Percentiles rank a stretch among this genome's conserved stretches.
phyloP scores from a whole-genome alignment of 805 yeast species.

The Saccharomyces jurei region DNA sequence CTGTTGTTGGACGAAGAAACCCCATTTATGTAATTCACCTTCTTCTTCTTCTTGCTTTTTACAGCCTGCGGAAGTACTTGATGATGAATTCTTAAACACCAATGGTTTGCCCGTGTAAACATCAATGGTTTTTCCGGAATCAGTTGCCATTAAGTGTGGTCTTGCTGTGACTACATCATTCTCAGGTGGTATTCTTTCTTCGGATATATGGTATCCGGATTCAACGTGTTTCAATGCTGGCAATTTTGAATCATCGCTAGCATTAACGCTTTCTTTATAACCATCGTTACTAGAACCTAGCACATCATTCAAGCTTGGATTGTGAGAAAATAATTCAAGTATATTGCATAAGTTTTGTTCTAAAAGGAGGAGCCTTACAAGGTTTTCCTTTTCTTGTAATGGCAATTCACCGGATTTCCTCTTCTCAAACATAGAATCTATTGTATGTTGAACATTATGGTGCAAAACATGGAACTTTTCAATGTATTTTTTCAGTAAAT shows the following conservation, averaged over 20 bases:
- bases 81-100: slow-evolving; percentile 54
- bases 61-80: slow-evolving; percentile 57
- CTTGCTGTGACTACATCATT: slow-evolving; percentile 10
- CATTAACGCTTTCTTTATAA: background rate
- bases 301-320: slow-evolving; percentile 19
- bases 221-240: slow-evolving; percentile 10
- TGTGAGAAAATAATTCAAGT: slow-evolving; percentile 29
- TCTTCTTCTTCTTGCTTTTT: slow-evolving; percentile 76
- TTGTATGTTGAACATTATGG: slow-evolving; percentile 39
- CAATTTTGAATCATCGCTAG: background rate
- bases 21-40: slow-evolving; percentile 84
- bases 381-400: slow-evolving; percentile 64
- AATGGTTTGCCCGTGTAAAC: slow-evolving; percentile 67
- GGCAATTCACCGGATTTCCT: slow-evolving; percentile 48
- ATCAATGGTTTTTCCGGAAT: slow-evolving; percentile 54
- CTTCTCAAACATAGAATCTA: slow-evolving; percentile 49
- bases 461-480: slow-evolving; percentile 33
- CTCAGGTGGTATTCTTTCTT: background rate
- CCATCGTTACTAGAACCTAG: slow-evolving; percentile 4
- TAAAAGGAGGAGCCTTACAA: slow-evolving; percentile 58
- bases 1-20: slow-evolving; percentile 67
- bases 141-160: slow-evolving; percentile 70
- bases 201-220: slow-evolving; percentile 1
- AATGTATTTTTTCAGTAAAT: slow-evolving; percentile 34
- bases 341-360: slow-evolving; percentile 61